Evolutionary conservation across 768 basidiomycete species (phyloP), one percentile per base, ranked within the genome.

Genomic region (Serendipita sp.): DNA sequence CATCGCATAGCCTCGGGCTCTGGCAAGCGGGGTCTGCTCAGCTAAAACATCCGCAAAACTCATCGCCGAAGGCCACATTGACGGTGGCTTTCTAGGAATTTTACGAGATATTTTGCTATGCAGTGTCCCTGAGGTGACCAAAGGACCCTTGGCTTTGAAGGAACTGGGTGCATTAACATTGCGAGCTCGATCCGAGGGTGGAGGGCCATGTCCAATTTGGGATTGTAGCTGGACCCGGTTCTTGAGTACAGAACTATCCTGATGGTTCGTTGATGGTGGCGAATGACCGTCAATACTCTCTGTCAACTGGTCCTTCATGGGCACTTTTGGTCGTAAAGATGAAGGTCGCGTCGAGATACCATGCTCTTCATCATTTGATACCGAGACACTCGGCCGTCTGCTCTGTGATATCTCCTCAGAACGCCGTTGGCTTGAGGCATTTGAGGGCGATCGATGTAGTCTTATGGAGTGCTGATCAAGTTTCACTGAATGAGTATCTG

Each of bases 1-100:
- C 66, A 76, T 74, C 26, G 86, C 85, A 67, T 93, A 94, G 41
- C 83, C 81, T 24, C 74, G 69, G 64, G 85, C 87, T 53, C 90
- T 79, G 68, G 92, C 90, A 3, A 81, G 64, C 2, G 85, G 68
- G 30, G 77, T 83, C 65, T 75, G 79, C 71, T 78, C 77, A 14
- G 72, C 69, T 31, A 76, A 67, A 2, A 93, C 76, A 68, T 94
- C 88, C 45, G 78, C 74, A 67, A 79, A 87, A 66, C 78, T 77
- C 82, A 93, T 81, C 13, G 87, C 85, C 28, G 64, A 62, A 28
- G 64, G 69, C 70, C 81, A 75, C 13, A 71, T 60, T n/a, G 64
- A 61, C 43, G 63, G 64, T 22, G 74, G 71, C 44, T 69, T 76
- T 17, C 44, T 58, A 20, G 9, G 11, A 22, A 62, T 34, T n/a